A percentile compares a stretch with the other conserved stretches of the same genome.
Conservation (phyloP, 495 filamentous ascomycete species). For the Echria macrotheca region DNA sequence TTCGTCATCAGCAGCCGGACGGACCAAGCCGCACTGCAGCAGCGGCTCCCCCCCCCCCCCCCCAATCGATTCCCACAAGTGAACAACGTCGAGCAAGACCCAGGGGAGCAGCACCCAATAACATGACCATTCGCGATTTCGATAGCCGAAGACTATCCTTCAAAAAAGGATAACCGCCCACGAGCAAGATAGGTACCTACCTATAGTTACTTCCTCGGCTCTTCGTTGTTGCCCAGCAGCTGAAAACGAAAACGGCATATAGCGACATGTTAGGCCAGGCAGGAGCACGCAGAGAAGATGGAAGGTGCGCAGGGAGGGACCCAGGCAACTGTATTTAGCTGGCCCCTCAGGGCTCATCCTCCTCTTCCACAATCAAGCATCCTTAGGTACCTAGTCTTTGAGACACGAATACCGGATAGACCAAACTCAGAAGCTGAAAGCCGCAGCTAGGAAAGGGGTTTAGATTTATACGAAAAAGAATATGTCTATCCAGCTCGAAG, state of each 20-base stretch:
- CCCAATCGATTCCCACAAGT: too few relatives aligned
- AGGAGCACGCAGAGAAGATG: too few relatives aligned
- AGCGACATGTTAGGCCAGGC: too few relatives aligned
- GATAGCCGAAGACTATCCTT: constrained; percentile 16
- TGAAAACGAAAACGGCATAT: constrained; percentile 17
- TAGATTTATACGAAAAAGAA: constrained; percentile 16
- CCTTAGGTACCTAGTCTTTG: too few relatives aligned
- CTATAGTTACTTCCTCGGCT: constrained; percentile 22
- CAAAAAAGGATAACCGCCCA: constrained; percentile 16
- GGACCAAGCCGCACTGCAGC: too few relatives aligned
- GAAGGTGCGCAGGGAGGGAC: too few relatives aligned
- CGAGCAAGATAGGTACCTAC: constrained; percentile 18
- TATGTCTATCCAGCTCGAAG: constrained; percentile 17
- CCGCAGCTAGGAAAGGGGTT: constrained; percentile 16
- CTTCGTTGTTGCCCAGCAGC: constrained; percentile 14
- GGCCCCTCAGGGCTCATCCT: too few relatives aligned
- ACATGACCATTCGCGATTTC: constrained; percentile 11
- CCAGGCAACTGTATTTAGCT: too few relatives aligned
- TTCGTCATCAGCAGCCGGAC: too few relatives aligned
- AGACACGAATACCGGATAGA: constrained; percentile 11
- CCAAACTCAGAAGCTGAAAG: constrained; percentile 8
- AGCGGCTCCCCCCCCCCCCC: too few relatives aligned
- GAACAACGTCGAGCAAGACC: too few relatives aligned
- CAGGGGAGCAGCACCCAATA: background rate
- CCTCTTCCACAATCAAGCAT: too few relatives aligned